Conservation (phyloP, 2,329 filamentous ascomycete genomes). For the Podosphaera leucotricha region DNA sequence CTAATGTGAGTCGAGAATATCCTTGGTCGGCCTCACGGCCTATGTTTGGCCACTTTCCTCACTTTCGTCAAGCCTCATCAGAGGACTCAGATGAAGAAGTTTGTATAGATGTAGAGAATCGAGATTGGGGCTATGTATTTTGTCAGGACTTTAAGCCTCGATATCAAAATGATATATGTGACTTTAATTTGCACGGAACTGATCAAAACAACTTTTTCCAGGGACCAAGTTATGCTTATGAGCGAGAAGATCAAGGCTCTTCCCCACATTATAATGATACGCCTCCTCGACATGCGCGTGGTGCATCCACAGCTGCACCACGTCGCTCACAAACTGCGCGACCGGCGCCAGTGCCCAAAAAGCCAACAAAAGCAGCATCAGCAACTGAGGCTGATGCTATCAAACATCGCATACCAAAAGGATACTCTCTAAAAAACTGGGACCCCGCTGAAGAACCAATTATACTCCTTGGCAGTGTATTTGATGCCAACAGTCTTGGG, state of each 20-base stretch:
- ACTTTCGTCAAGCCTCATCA: conserved; percentile 17
- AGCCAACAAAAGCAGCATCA: conserved; percentile 19
- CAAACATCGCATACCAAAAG: conserved; percentile 54
- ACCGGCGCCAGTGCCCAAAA: conserved; percentile 11
- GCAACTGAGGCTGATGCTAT: conserved; percentile 36
- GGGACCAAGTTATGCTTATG: conserved; percentile 12
- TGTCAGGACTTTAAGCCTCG: conserved; percentile 8
- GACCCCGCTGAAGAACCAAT: conserved; percentile 87
- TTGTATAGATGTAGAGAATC: conserved; percentile 13
- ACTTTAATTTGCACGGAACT: conserved; percentile 17
- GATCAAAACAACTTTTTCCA: conserved; percentile 15
- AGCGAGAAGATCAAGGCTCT: conserved; percentile 12
- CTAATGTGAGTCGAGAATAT: conserved; percentile 18
- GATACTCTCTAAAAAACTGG: conserved; percentile 97
- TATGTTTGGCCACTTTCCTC: conserved; percentile 14
- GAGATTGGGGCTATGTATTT: conserved; percentile 11
- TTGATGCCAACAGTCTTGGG: conserved; percentile 88
- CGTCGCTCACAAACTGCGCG: conserved; percentile 12
- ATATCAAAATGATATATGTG: conserved; percentile 11
- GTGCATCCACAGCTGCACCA: conserved; percentile 11
- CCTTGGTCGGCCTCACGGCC: conserved; percentile 13
- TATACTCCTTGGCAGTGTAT: conserved; percentile 80
- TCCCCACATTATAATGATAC: conserved; percentile 9
- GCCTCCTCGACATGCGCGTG: conserved; percentile 8
- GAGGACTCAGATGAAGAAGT: conserved; percentile 18